These are phyloP conservation scores for Copromyces sp. DNA, from an alignment of 495 filamentous ascomycete genomes.

Conservation along the genomic window DNA sequence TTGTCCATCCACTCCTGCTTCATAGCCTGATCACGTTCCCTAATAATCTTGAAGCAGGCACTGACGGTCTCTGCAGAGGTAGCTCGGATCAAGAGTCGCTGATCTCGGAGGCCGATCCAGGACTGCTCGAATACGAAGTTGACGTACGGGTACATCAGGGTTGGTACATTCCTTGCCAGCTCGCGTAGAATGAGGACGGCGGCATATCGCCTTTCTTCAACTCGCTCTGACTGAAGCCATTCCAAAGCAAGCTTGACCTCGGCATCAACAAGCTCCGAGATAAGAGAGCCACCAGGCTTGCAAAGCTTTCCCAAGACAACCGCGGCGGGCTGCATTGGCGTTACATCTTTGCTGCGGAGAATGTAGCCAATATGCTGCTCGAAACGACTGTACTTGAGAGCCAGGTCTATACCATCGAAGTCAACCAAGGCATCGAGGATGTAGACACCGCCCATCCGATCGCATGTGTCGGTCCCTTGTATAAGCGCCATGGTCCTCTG, in stretches of 20 bases:
- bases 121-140: conserved; percentile 85
- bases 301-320: conserved; percentile 81
- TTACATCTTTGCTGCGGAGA: conserved; percentile 77
- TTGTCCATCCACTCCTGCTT: conserved; percentile 77
- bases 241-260: conserved; percentile 92
- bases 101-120: conserved; percentile 87
- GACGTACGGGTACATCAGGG: conserved; percentile 85
- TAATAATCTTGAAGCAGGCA: conserved; percentile 88
- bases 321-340: conserved; percentile 78
- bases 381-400: conserved; percentile 88
- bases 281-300: conserved; percentile 83
- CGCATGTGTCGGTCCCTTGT: conserved; percentile 73
- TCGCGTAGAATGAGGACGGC: conserved; percentile 86
- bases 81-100: conserved; percentile 79
- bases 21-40: conserved; percentile 74
- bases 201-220: conserved; percentile 83
- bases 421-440: conserved; percentile 89
- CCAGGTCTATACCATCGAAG: conserved; percentile 89
- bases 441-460: conserved; percentile 81
- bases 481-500: conserved; percentile 64
- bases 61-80: conserved; percentile 84
- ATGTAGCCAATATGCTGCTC: conserved; percentile 80
- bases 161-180: conserved; percentile 81
- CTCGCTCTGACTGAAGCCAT: conserved; percentile 89
- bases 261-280: conserved; percentile 91